Evolutionary conservation across 177 flowering plant species (phyloP), one percentile per base, ranked within the genome.

Genomic region (Telopea speciosissima): DNA sequence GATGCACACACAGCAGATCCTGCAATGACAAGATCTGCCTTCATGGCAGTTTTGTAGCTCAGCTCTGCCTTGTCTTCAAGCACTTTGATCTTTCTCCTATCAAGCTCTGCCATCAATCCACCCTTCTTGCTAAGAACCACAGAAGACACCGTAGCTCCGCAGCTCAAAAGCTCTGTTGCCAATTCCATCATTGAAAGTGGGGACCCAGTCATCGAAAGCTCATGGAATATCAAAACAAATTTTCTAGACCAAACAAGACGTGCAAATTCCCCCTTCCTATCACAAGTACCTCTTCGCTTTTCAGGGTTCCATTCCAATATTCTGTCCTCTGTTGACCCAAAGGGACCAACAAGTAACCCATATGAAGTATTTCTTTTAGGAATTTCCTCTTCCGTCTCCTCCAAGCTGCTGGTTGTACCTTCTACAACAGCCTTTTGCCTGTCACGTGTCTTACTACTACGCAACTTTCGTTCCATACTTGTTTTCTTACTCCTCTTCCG

Each of bases 131-230:
- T 96, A 58, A 96, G 95, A 82, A 87, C 90, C 56, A 96, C 93
- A 33, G 85, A 97, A 75, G 92, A 85, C 73, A 96, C 97, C 13
- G 95, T 85, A 19, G 97, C 99, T 66, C 99, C 99, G 81, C 99
- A 96, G 75, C 99, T 93, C 81, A 93, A 71, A 78, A 96, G 87
- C 81, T 96, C 99, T 0, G 97, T 83, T 31, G 97, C 98, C 75
- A 96, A 72, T 76, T 96, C 98, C 93, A 96, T 77, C 99, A 96
- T 96, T 19, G 98, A 92, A 68, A 93, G 85, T 5, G 99, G 99
- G 49, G 98, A 96, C 3, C 97, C 99, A 31, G 97, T 96, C 93
- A 93, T 84, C 17, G 99, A 93, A 8, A 96, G 90, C 80, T 91
- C 99, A 74, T 96, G 98, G 75, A 96, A 83, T 76, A 96, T 78